Evolutionary conservation across 2,329 filamentous ascomycete genomes (phyloP).

Genomic region (Botryotinia calthae): DNA sequence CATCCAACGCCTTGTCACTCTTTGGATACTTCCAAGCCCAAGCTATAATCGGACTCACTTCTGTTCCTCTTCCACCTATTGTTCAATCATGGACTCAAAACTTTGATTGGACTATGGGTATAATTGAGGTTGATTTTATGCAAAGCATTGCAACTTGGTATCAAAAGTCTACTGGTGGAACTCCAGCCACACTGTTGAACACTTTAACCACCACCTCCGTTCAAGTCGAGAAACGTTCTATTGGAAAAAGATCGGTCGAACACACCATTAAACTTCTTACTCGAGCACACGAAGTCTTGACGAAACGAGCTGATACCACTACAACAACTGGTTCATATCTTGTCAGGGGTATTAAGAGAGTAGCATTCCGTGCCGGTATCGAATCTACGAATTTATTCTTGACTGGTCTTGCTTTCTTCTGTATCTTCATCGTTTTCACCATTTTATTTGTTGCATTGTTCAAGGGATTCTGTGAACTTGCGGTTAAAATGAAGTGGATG

Average conservation of each 20-base stretch:
- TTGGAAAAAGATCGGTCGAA: conserved; percentile 51
- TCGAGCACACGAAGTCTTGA: conserved; percentile 39
- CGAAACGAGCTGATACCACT: conserved; percentile 56
- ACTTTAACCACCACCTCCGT: conserved; percentile 73
- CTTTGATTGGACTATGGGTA: conserved; percentile 97
- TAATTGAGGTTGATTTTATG: conserved; percentile 83
- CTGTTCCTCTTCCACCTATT: conserved; percentile 79
- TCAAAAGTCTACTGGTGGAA: conserved; percentile 87
- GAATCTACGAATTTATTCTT: conserved; percentile 92
- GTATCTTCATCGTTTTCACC: conserved; percentile 75
- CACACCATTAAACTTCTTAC: conserved; percentile 36
- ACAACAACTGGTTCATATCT: conserved; percentile 54
- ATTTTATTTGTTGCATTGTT: conserved; percentile 71
- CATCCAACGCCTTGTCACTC: conserved; percentile 88
- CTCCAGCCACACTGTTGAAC: conserved; percentile 74
- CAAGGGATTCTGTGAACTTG: conserved; percentile 76
- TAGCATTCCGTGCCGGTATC: conserved; percentile 80
- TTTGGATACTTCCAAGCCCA: conserved; percentile 94
- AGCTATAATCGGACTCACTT: conserved; percentile 83
- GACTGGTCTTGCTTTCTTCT: conserved; percentile 86
- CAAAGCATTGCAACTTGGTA: conserved; percentile 93
- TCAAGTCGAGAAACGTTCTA: conserved; percentile 63
- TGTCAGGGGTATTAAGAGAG: conserved; percentile 82
- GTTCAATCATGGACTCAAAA: conserved; percentile 94
- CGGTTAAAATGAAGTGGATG: conserved; percentile 73